These are phyloP conservation scores for Ettlia oleoabundans DNA, from an alignment of 139 green algal genomes.

Conservation along the genomic window DNA sequence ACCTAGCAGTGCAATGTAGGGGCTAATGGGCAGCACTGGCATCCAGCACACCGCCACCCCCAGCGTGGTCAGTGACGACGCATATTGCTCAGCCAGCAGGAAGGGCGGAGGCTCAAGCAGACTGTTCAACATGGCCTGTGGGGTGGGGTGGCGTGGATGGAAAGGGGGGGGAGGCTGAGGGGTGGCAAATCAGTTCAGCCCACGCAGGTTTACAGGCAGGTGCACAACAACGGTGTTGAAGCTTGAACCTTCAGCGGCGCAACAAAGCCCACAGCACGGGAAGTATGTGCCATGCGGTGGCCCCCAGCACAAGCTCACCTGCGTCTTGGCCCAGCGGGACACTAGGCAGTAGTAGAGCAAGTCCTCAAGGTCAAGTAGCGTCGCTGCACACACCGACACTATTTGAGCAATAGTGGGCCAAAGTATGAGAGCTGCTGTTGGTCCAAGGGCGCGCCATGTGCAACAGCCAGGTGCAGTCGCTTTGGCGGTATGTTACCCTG, in stretches of 20 bases:
- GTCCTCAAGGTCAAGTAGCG: conserved; percentile 42
- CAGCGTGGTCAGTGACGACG: conserved; percentile 52
- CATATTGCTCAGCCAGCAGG: conserved; percentile 58
- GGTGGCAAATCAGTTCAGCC: no score
- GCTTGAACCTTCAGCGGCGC: no score
- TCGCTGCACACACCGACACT: no score
- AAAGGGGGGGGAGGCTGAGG: neutral
- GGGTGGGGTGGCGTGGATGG: neutral
- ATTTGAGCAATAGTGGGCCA: neutral
- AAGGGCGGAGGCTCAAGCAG: conserved; percentile 55
- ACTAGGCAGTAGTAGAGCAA: conserved; percentile 40
- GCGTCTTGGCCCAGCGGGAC: conserved; percentile 41
- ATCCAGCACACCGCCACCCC: conserved; percentile 58
- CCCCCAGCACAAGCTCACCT: neutral
- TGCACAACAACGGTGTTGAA: no score
- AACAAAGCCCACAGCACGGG: no score
- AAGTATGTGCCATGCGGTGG: no score
- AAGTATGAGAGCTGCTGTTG: neutral
- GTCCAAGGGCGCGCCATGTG: no score
- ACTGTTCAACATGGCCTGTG: conserved; percentile 52
- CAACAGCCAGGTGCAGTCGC: no score
- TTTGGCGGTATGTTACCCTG: no score
- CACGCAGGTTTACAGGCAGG: neutral
- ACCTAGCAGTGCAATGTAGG: conserved; percentile 45
- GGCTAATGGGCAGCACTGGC: conserved; percentile 60